phyloP scores from a whole-genome alignment of 2,329 filamentous ascomycete species.

The Colletotrichum eleusines region DNA sequence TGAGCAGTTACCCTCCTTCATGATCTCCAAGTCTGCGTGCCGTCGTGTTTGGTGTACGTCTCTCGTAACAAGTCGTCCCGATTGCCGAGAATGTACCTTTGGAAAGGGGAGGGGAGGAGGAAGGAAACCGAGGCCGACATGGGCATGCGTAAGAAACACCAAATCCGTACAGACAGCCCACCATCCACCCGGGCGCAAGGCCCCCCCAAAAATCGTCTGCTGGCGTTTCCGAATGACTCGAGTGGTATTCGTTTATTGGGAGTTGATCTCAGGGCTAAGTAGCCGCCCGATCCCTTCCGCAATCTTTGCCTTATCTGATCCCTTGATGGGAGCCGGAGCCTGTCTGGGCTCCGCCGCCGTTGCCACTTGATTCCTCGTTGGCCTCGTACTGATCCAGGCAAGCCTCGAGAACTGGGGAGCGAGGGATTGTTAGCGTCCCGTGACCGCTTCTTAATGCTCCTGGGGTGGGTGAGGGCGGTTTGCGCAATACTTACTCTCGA shows the following conservation, averaged over 20 bases:
- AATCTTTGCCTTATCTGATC: constrained; percentile 30
- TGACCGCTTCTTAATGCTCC: background rate
- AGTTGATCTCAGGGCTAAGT: constrained; percentile 10
- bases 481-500: constrained; percentile 72
- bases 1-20: constrained; percentile 36
- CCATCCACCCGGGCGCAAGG: constrained; percentile 14
- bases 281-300: background rate
- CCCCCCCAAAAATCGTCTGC: constrained; percentile 12
- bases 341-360: constrained; percentile 43
- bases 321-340: constrained; percentile 37
- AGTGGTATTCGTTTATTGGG: constrained; percentile 12
- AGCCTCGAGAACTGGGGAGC: constrained; percentile 50
- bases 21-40: constrained; percentile 35
- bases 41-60: constrained; percentile 31
- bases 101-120: background rate
- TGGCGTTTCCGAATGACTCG: constrained; percentile 16
- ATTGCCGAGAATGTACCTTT: constrained; percentile 36
- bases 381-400: constrained; percentile 61
- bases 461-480: background rate
- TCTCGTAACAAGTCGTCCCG: constrained; percentile 18
- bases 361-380: constrained; percentile 51
- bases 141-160: constrained; percentile 6
- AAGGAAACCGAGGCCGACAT: constrained; percentile 16
- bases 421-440: constrained; percentile 22
- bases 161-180: constrained; percentile 19